Evolutionary conservation across 345 rosid genomes (phyloP).

Genomic region (Lagerstroemia speciosa): DNA sequence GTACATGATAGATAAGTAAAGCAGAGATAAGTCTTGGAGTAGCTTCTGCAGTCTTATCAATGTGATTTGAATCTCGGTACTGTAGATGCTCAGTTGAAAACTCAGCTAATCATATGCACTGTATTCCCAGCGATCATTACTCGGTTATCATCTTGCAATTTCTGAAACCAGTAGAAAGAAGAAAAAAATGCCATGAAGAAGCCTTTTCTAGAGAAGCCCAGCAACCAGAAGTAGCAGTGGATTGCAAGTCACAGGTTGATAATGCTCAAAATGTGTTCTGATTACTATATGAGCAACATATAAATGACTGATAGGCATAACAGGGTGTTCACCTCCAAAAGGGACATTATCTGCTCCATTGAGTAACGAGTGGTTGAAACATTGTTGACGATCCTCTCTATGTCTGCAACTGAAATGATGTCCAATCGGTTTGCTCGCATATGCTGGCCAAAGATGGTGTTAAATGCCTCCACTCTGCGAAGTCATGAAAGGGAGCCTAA

Average conservation of each 20-base stretch:
- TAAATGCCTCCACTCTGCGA: conserved; percentile 65
- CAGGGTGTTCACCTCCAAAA: conserved; percentile 52
- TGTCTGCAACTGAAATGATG: conserved; percentile 53
- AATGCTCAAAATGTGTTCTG: background rate
- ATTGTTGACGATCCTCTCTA: conserved; percentile 55
- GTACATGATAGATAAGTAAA: background rate
- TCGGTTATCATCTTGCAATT: conserved; percentile 81
- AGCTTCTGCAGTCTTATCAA: background rate
- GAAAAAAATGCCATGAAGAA: background rate
- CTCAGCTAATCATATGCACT: conserved; percentile 41
- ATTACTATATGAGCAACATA: background rate
- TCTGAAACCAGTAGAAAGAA: conserved; percentile 35
- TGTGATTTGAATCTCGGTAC: background rate
- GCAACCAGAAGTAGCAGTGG: background rate
- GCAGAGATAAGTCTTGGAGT: background rate
- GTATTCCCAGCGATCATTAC: conserved; percentile 74
- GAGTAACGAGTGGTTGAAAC: conserved; percentile 45
- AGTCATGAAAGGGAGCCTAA: conserved; percentile 4
- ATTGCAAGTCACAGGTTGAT: background rate
- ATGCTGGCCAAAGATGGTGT: conserved; percentile 64
- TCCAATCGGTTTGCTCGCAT: conserved; percentile 70
- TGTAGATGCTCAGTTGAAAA: background rate
- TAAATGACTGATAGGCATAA: background rate
- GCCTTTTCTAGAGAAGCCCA: conserved; percentile 5
- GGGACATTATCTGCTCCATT: conserved; percentile 52